Base-by-base conservation (phyloP, 2,329 filamentous ascomycete genomes). In the Aspergillus sp. region DNA sequence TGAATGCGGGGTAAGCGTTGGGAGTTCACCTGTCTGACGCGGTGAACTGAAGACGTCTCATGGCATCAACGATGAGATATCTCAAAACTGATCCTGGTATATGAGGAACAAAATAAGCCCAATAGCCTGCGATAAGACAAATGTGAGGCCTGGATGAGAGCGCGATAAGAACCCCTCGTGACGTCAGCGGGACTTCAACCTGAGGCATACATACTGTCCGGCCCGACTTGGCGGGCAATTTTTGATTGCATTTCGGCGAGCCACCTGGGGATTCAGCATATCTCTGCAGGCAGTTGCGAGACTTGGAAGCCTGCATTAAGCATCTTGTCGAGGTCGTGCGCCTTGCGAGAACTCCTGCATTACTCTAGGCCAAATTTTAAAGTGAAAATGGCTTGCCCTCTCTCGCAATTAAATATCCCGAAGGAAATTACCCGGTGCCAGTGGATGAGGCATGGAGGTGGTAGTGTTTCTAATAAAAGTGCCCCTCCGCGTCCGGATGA, bases 401-500 rank as follows among this genome's bases (percentile, higher is more conserved):
- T 13, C 34, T 45, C 22, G 52, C 53, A 48, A 28, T 9, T 34
- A 49, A 58, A 52, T 52, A 50, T 6, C 48, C 48, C 48, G 48
- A 46, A 34, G 48, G 13, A 58, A 62, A 50, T 62, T 62, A 62
- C 49, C 55, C 60, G 60, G 52, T 41, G 49, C 23, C 25, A 41
- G 22, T 22, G 31, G 43, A 43, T 11, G 46, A 8, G 34, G 19
- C 43, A 15, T 31, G 19, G 48, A 31, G 19, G 48, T 52, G 7
- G 25, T 31, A 52, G 25, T 31, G 46, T 58, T 31, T 25, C n/a
- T 31, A 23, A 51, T 17, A n/a, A 54, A 60, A 56, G 25, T 54
- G 50, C 31, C 59, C 54, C 47, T 54, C 55, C 55, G 34, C 54
- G 43, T 34, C 41, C 58, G 58, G 58, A 60, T 55, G 58, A 60